Evolutionary conservation across 805 yeast species (phyloP).

Genomic region (Millerozyma acaciae): DNA sequence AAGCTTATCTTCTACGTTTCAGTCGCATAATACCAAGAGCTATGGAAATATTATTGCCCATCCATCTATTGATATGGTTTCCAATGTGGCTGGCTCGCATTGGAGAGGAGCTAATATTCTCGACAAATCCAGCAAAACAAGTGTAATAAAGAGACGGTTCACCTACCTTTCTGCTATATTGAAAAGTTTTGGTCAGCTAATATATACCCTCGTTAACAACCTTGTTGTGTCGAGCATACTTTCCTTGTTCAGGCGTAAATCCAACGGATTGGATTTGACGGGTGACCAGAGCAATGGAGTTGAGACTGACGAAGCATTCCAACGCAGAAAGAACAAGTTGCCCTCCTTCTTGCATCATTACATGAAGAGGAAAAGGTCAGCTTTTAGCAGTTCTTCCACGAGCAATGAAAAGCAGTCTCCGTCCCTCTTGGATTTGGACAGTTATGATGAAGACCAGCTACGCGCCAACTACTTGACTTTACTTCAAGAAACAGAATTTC

Average conservation of each 20-base stretch:
- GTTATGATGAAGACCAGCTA: slow-evolving; percentile 15
- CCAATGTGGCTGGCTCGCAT: neutral
- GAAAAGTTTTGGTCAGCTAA: slow-evolving; percentile 17
- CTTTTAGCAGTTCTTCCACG: slow-evolving; percentile 5
- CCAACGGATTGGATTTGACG: no score
- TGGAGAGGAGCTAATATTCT: no score
- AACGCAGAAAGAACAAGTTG: slow-evolving; percentile 14
- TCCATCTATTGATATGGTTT: slow-evolving; percentile 13
- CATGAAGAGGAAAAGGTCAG: slow-evolving; percentile 21
- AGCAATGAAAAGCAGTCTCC: no score
- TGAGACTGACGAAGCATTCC: slow-evolving; percentile 16
- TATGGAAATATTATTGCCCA: slow-evolving; percentile 28
- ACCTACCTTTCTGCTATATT: slow-evolving; percentile 18
- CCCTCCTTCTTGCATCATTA: slow-evolving; percentile 27
- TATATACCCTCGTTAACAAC: slow-evolving; percentile 13
- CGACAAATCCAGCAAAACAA: slow-evolving; percentile 8
- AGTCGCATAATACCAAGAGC: slow-evolving; percentile 14
- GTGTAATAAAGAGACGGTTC: slow-evolving; percentile 19
- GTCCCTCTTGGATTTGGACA: slow-evolving; percentile 14
- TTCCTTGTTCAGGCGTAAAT: no score
- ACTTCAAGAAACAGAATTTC: slow-evolving; percentile 22
- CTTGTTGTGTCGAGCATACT: neutral
- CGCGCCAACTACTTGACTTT: slow-evolving; percentile 19
- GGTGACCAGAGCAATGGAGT: slow-evolving; percentile 1
- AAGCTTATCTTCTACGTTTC: no score